A percentile compares a stretch with the other conserved stretches of the same genome.
phyloP scores from a whole-genome alignment of 139 green algal genomes.

The Spirogloea muscicola region DNA sequence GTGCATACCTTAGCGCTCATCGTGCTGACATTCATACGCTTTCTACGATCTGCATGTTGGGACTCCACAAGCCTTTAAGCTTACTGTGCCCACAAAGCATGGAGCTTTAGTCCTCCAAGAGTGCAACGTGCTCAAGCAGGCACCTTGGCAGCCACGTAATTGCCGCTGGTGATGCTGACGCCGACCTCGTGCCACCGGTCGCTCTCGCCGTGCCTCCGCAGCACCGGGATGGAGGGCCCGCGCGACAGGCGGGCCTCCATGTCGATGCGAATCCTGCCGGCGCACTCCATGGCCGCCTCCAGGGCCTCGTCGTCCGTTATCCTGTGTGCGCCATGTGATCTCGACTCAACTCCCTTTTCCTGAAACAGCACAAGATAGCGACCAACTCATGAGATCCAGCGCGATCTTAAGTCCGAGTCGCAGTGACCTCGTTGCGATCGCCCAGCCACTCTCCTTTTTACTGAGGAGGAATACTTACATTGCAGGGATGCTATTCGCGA shows the following conservation, averaged over 20 bases:
- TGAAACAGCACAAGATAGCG: too few species aligned
- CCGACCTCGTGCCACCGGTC: conserved; percentile 53
- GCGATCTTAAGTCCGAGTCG: background rate
- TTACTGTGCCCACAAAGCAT: too few species aligned
- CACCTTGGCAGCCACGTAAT: conserved; percentile 84
- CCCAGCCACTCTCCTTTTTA: too few species aligned
- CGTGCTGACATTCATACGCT: too few species aligned
- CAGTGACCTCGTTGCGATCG: too few species aligned
- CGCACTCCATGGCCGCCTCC: conserved; percentile 65
- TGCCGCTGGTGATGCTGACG: conserved; percentile 67
- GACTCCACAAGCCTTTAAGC: too few species aligned
- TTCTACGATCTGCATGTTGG: too few species aligned
- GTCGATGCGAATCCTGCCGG: conserved; percentile 58
- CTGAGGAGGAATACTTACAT: too few species aligned
- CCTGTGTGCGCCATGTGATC: conserved; percentile 70
- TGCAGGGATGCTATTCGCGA: background rate
- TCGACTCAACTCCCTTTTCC: conserved; percentile 9
- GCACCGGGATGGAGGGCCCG: conserved; percentile 68
- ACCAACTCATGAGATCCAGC: background rate
- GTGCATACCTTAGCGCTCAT: too few species aligned
- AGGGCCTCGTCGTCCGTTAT: conserved; percentile 70
- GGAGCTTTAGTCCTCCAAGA: too few species aligned
- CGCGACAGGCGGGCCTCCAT: conserved; percentile 76
- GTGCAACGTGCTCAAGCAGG: too few species aligned
- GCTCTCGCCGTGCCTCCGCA: conserved; percentile 77